These are phyloP conservation scores for Gigaspora rosea DNA, from an alignment of 192 early-diverging fungal species.

Conservation along the genomic window DNA sequence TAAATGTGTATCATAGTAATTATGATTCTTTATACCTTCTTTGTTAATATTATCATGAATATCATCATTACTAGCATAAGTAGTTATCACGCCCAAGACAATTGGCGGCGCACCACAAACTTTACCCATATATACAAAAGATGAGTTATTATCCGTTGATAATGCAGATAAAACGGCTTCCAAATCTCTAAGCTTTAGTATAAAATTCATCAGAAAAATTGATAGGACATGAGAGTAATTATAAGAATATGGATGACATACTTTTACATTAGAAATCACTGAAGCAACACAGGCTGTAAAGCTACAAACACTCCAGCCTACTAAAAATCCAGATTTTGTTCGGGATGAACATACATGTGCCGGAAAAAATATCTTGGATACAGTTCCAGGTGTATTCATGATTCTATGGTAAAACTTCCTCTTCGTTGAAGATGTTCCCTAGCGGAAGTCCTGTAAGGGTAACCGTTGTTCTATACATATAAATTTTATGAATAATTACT, in stretches of 20 bases:
- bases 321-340: slow-evolving; percentile 47
- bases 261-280: slow-evolving; percentile 49
- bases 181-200: slow-evolving; percentile 28
- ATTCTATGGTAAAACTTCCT: slow-evolving; percentile 39
- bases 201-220: neutral
- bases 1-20: too few species aligned
- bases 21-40: slow-evolving; percentile 22
- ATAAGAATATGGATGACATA: slow-evolving; percentile 27
- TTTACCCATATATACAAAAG: slow-evolving; percentile 30
- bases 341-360: slow-evolving; percentile 51
- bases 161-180: slow-evolving; percentile 29
- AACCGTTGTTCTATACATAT: slow-evolving; percentile 42
- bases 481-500: too few species aligned
- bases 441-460: slow-evolving; percentile 51
- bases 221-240: neutral
- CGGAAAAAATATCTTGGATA: slow-evolving; percentile 57
- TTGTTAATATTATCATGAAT: slow-evolving; percentile 5
- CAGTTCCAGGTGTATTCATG: slow-evolving; percentile 44
- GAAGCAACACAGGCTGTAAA: slow-evolving; percentile 55
- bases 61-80: neutral
- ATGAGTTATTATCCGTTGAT: slow-evolving; percentile 27
- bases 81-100: slow-evolving; percentile 33
- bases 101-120: slow-evolving; percentile 34
- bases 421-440: slow-evolving; percentile 49
- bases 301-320: slow-evolving; percentile 55